Percentiles rank a stretch among this genome's conserved stretches.
These are phyloP conservation scores for Krasilnikovozyma curviuscula DNA, from an alignment of 768 basidiomycete species.

Conservation along the genomic window DNA sequence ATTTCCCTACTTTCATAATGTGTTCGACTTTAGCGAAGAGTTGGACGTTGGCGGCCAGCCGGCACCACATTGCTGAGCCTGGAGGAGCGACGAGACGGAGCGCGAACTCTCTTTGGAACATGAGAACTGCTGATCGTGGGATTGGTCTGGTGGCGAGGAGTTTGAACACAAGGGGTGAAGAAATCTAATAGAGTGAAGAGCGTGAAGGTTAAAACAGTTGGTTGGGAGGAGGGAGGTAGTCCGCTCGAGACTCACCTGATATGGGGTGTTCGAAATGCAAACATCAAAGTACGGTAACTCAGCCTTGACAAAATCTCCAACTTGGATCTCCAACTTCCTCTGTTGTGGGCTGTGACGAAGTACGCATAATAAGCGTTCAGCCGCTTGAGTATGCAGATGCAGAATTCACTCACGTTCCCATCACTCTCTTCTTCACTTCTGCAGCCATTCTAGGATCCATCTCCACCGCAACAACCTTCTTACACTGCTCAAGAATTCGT, in stretches of 20 bases:
- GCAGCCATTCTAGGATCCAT: slow-evolving; percentile 94
- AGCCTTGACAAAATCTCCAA: slow-evolving; percentile 97
- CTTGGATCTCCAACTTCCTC: slow-evolving; percentile 78
- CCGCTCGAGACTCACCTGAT: slow-evolving; percentile 39
- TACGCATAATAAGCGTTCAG: background rate
- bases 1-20: slow-evolving; percentile 87
- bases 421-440: slow-evolving; percentile 85
- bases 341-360: slow-evolving; percentile 72
- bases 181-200: slow-evolving; percentile 37
- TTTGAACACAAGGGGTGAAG: slow-evolving; percentile 90
- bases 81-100: slow-evolving; percentile 74
- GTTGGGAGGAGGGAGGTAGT: background rate
- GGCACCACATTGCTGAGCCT: slow-evolving; percentile 69
- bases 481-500: slow-evolving; percentile 77
- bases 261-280: slow-evolving; percentile 97
- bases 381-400: background rate
- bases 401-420: slow-evolving; percentile 65
- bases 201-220: background rate
- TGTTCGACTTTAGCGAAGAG: slow-evolving; percentile 92
- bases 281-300: slow-evolving; percentile 96
- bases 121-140: slow-evolving; percentile 84
- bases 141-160: slow-evolving; percentile 89
- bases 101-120: slow-evolving; percentile 99
- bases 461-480: slow-evolving; percentile 82
- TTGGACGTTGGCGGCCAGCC: slow-evolving; percentile 89